Base-by-base conservation (phyloP, 169 alveolate species). In the Miamiensis avidus region DNA sequence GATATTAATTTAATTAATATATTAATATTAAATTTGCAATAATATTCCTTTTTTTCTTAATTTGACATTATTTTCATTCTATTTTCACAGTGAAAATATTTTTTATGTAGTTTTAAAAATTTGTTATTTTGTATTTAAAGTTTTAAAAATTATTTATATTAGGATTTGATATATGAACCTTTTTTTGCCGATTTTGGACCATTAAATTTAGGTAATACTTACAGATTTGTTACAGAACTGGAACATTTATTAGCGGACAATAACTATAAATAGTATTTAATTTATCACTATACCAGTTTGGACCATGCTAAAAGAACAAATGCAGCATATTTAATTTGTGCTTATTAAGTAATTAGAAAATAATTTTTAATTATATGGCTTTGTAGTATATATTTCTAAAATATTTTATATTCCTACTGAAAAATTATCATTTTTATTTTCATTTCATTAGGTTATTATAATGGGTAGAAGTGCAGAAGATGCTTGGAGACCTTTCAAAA, bases 101-200 rank as follows among this genome's bases (percentile, higher is more conserved):
- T n/a, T n/a, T n/a, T n/a, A n/a, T n/a, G n/a, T n/a, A 49, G 4
- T 49, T 49, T 49, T 11, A 11, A 49, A 49, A 11, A 20, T 4
- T 20, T 11, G 20, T 49, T 49, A 11, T 11, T 11, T 11, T 49
- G 20, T 49, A 49, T 49, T 11, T 11, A 49, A 11, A 49, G 69
- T 20, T 11, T 49, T 49, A 49, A 49, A 11, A 11, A 49, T 49
- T 49, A 49, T 11, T 49, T 49, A 49, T 49, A 49, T 29, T 81
- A 89, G 93, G 98, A 96, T 34, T 88, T 98, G 69, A 94, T 94
- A 29, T 98, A 98, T 85, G 98, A 97, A 83, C 98, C 99, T 25
- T 98, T 98, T 87, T 95, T 93, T 85, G 94, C 94, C 31, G 99
- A 98, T 84, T 98, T 98, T 82, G 99, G 99, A 0, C 99, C 99